Percentiles rank a stretch among this genome's conserved stretches.
These are phyloP conservation scores for Ceratobasidium theobromae DNA, from an alignment of 1,284 basidiomycete genomes.

Conservation along the genomic window DNA sequence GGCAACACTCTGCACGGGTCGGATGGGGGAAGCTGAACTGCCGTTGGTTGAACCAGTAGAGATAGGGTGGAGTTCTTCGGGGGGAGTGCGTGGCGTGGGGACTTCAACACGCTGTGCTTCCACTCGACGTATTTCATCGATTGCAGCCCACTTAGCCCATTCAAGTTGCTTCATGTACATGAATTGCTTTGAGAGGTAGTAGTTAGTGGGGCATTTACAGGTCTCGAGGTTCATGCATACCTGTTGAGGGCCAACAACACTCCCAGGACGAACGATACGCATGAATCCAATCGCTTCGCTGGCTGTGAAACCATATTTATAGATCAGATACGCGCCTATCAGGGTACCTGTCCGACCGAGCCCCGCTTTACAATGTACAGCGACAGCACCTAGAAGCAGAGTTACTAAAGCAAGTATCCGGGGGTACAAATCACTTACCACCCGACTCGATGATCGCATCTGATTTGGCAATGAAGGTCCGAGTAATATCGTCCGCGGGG, in stretches of 20 bases:
- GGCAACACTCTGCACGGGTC: constrained; percentile 8
- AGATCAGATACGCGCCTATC: constrained; percentile 96
- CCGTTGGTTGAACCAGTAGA: constrained; percentile 29
- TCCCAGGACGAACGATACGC: constrained; percentile 94
- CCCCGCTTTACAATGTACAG: constrained; percentile 76
- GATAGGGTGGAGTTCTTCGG: constrained; percentile 14
- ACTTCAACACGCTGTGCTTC: constrained; percentile 49
- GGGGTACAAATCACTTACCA: constrained; percentile 54
- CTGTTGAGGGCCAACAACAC: constrained; percentile 91
- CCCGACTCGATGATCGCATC: constrained; percentile 77
- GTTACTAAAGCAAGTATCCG: constrained; percentile 33
- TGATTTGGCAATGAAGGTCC: constrained; percentile 83
- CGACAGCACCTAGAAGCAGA: constrained; percentile 46
- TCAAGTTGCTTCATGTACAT: constrained; percentile 95
- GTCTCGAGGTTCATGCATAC: constrained; percentile 33
- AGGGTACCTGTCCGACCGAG: constrained; percentile 91
- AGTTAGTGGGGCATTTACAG: constrained; percentile 31
- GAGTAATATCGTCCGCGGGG: constrained; percentile 91
- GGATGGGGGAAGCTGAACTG: constrained; percentile 32
- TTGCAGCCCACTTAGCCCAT: constrained; percentile 90
- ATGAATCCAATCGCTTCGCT: constrained; percentile 97
- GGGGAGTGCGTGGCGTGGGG: constrained; percentile 40
- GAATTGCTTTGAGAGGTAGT: constrained; percentile 66
- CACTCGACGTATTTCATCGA: constrained; percentile 61
- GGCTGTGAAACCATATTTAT: constrained; percentile 99